Percentiles rank a stretch among this genome's conserved stretches.
Evolutionary conservation across 73 alveolate species (phyloP).

Genomic region (Paramecium primaurelia): DNA sequence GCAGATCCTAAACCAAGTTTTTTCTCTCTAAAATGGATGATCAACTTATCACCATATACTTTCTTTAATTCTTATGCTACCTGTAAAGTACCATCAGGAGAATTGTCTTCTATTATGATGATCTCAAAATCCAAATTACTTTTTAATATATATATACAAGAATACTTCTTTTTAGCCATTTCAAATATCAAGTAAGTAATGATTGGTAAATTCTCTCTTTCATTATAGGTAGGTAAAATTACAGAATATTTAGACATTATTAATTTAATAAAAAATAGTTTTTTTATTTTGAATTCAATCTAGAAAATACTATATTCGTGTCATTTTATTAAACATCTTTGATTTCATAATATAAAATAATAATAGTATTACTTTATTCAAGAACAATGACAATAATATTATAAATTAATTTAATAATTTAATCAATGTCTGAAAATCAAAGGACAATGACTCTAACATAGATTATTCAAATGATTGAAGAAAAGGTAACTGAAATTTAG

Average conservation of each 20-base stretch:
- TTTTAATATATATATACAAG: not conserved
- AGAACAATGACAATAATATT: not conserved
- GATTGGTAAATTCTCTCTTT: conserved; percentile 95
- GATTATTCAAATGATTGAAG: not conserved
- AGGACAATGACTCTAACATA: not conserved
- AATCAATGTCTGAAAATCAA: not conserved
- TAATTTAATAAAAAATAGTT: not conserved
- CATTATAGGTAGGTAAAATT: conserved; percentile 97
- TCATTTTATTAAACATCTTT: not conserved
- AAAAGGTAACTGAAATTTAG: not conserved
- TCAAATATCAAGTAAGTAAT: conserved; percentile 79
- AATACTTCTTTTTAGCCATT: conserved; percentile 71
- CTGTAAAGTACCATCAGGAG: conserved; percentile 95
- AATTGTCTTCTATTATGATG: conserved; percentile 94
- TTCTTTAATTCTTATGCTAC: conserved; percentile 85
- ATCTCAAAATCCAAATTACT: conserved; percentile 84
- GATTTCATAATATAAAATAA: not conserved
- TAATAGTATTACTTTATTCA: not conserved
- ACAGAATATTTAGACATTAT: conserved; percentile 81
- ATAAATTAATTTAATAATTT: not conserved
- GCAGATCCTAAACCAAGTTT: conserved; percentile 98
- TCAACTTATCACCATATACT: conserved; percentile 85
- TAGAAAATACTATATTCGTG: not conserved
- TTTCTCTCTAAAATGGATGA: conserved; percentile 89
- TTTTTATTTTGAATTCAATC: not conserved